Percentiles rank a stretch among this genome's conserved stretches.
These are phyloP conservation scores for Globisporangium radiosum DNA, from an alignment of 352 stramenopile species.

Conservation along the genomic window DNA sequence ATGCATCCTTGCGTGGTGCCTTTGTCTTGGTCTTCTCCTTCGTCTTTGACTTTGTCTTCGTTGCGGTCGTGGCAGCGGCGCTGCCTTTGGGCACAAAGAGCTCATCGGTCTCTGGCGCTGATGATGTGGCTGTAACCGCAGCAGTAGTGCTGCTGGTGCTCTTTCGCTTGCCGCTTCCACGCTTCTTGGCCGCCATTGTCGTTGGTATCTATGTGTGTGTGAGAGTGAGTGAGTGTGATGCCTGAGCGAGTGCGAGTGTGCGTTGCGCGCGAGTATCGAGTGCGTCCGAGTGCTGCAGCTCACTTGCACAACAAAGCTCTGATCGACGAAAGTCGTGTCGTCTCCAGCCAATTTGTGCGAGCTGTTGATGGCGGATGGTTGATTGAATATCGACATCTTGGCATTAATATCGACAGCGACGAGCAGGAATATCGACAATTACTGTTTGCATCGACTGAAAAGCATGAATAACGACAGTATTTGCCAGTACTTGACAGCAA, in stretches of 20 bases:
- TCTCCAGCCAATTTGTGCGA: background rate
- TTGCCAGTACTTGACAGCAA: too few relatives aligned
- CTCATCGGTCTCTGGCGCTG: constrained; percentile 14
- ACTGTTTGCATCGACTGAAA: too few relatives aligned
- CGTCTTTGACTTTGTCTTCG: background rate
- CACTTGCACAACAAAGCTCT: background rate
- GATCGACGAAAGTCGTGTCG: background rate
- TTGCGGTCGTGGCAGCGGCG: constrained; percentile 7
- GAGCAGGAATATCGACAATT: too few relatives aligned
- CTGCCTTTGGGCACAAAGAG: constrained; percentile 29
- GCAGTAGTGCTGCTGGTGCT: background rate
- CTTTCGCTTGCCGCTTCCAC: constrained; percentile 9
- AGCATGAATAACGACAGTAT: too few relatives aligned
- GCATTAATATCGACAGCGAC: too few relatives aligned
- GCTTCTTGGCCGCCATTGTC: constrained; percentile 8
- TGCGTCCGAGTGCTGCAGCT: too few relatives aligned
- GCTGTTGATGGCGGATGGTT: too few relatives aligned
- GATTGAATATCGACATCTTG: too few relatives aligned
- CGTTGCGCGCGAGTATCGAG: background rate
- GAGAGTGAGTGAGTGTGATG: background rate
- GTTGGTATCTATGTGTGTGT: background rate
- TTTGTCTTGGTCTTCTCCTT: background rate
- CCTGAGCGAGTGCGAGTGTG: background rate
- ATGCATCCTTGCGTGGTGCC: background rate
- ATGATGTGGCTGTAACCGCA: background rate